These are phyloP conservation scores for Leccinum disarticulatum DNA, from an alignment of 768 basidiomycete genomes.

Conservation along the genomic window DNA sequence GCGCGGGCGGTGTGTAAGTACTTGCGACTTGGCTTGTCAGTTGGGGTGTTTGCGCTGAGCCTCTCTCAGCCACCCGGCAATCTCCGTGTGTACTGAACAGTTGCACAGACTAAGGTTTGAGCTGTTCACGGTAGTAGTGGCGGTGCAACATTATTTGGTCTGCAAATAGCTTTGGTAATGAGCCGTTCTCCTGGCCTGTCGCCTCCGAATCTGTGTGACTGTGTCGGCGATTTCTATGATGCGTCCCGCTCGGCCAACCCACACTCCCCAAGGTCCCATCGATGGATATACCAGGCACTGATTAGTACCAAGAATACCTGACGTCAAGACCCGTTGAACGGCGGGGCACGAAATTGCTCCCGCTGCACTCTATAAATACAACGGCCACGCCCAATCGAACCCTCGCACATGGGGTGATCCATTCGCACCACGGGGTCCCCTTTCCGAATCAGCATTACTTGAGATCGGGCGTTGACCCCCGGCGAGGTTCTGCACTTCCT, in stretches of 20 bases:
- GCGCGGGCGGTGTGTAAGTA: constrained; percentile 24
- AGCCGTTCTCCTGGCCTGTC: not conserved
- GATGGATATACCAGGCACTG: not conserved
- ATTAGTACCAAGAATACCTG: not conserved
- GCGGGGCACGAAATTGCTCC: not conserved
- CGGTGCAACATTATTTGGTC: not conserved
- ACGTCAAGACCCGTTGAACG: not conserved
- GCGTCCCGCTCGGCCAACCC: not conserved
- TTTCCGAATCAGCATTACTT: not conserved
- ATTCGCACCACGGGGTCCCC: not conserved
- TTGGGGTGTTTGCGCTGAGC: constrained; percentile 1
- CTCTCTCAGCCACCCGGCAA: constrained; percentile 36
- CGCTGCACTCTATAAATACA: not conserved
- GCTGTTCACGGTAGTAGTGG: not conserved
- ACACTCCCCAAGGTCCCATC: not conserved
- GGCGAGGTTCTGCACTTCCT: not conserved
- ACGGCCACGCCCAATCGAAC: not conserved
- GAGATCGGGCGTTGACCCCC: not conserved
- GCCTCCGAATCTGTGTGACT: too few relatives aligned
- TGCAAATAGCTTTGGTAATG: not conserved
- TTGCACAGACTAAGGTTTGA: constrained; percentile 12
- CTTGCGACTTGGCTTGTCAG: constrained; percentile 22
- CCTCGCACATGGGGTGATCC: not conserved
- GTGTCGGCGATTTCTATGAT: not conserved
- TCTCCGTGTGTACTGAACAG: constrained; percentile 32